Evolutionary conservation across 2,329 filamentous ascomycete genomes (phyloP).

Genomic region (Hypoxylon sp.): DNA sequence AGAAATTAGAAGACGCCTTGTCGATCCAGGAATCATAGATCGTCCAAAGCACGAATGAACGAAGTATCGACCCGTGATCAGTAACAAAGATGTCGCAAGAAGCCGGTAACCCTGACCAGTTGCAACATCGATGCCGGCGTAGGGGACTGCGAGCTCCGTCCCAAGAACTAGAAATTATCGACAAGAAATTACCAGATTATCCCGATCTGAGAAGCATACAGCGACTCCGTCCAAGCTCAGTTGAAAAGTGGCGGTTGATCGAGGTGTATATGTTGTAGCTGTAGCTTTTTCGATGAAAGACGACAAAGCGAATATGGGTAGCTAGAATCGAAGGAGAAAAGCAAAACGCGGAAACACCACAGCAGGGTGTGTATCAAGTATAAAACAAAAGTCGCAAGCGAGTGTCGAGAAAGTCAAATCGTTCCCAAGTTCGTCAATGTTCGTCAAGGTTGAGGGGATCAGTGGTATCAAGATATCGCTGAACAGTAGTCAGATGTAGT

Average conservation of each 20-base stretch:
- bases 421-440: slow-evolving; percentile 49
- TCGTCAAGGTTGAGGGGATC: slow-evolving; percentile 45
- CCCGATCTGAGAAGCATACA: slow-evolving; percentile 40
- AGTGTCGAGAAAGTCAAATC: slow-evolving; percentile 53
- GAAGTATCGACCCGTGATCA: slow-evolving; percentile 8
- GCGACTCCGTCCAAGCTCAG: slow-evolving; percentile 15
- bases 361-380: slow-evolving; percentile 25
- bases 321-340: slow-evolving; percentile 42
- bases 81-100: not conserved
- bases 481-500: slow-evolving; percentile 18
- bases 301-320: slow-evolving; percentile 30
- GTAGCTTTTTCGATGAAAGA: slow-evolving; percentile 28
- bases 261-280: slow-evolving; percentile 23
- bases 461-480: slow-evolving; percentile 23
- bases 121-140: slow-evolving; percentile 10
- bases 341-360: slow-evolving; percentile 24
- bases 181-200: slow-evolving; percentile 50
- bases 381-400: slow-evolving; percentile 49
- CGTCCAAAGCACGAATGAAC: slow-evolving; percentile 7
- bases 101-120: not conserved
- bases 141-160: slow-evolving; percentile 10
- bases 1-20: slow-evolving; percentile 17
- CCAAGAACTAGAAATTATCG: slow-evolving; percentile 50
- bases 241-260: slow-evolving; percentile 22
- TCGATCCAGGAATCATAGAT: slow-evolving; percentile 19